Evolutionary conservation across 2,329 filamentous ascomycete species (phyloP).

Genomic region (Ramularia collo-cygni): DNA sequence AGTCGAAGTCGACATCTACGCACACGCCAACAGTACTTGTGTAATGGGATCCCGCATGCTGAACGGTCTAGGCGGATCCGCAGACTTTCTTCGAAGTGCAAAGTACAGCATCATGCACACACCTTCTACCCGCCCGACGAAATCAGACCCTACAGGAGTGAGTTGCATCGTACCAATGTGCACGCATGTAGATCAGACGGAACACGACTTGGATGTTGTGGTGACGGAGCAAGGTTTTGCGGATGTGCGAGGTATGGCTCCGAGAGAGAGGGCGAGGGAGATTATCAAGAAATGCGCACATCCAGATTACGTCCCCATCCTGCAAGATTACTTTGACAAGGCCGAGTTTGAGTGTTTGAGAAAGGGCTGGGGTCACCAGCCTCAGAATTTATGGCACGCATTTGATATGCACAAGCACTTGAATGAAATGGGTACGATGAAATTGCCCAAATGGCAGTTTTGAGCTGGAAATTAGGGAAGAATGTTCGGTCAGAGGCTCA

Average conservation of each 20-base stretch:
- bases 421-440: constrained; percentile 80
- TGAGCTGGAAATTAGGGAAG: not conserved
- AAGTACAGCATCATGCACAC: constrained; percentile 96
- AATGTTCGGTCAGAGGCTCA: no score
- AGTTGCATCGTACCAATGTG: constrained; percentile 90
- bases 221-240: constrained; percentile 75
- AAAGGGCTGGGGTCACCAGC: constrained; percentile 87
- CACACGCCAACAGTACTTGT: constrained; percentile 84
- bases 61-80: constrained; percentile 74
- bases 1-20: constrained; percentile 90
- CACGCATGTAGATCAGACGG: constrained; percentile 86
- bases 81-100: constrained; percentile 69
- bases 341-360: constrained; percentile 79
- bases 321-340: constrained; percentile 75
- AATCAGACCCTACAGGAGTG: constrained; percentile 75
- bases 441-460: constrained; percentile 60
- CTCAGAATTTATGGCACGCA: constrained; percentile 74
- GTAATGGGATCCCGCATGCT: constrained; percentile 86
- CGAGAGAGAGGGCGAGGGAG: constrained; percentile 70
- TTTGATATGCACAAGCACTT: constrained; percentile 88
- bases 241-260: constrained; percentile 74
- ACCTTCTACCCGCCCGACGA: constrained; percentile 69
- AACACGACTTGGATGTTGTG: constrained; percentile 85
- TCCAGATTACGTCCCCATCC: constrained; percentile 75
- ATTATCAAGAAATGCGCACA: constrained; percentile 85